Evolutionary conservation across 1,284 basidiomycete genomes (phyloP).

Genomic region (Papiliotrema flavescens): DNA sequence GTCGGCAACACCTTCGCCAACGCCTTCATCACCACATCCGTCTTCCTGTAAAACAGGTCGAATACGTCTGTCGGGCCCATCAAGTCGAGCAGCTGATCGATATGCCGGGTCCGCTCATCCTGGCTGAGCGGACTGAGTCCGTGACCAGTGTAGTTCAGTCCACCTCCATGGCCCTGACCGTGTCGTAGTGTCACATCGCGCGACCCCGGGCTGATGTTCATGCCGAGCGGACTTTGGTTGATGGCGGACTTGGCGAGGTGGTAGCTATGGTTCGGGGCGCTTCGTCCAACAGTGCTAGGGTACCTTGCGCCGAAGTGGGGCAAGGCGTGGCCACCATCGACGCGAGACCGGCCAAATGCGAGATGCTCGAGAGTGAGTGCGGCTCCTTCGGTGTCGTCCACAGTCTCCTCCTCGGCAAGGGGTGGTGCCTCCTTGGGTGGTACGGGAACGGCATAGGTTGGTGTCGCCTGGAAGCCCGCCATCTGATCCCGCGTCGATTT

Average conservation of each 20-base stretch:
- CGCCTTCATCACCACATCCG: slow-evolving; percentile 43
- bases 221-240: not conserved
- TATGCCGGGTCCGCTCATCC: slow-evolving; percentile 30
- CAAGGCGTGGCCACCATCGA: slow-evolving; percentile 36
- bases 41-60: slow-evolving; percentile 42
- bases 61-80: slow-evolving; percentile 45
- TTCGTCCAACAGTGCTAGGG: not conserved
- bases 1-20: slow-evolving; percentile 43
- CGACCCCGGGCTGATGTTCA: slow-evolving; percentile 1
- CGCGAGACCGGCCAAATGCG: slow-evolving; percentile 45
- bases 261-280: slow-evolving; percentile 38
- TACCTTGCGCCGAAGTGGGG: slow-evolving; percentile 33
- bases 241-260: slow-evolving; percentile 28
- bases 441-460: not conserved
- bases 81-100: slow-evolving; percentile 37
- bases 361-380: slow-evolving; percentile 49
- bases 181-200: not conserved
- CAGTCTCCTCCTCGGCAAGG: slow-evolving; percentile 17
- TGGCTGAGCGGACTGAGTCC: slow-evolving; percentile 5
- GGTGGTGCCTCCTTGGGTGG: not conserved
- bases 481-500: slow-evolving; percentile 12
- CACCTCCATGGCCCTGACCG: not conserved
- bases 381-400: slow-evolving; percentile 49
- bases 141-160: not conserved
- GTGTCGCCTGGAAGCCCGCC: not conserved